These are phyloP conservation scores for Candida golubevii DNA, from an alignment of 805 yeast genomes.

Conservation along the genomic window DNA sequence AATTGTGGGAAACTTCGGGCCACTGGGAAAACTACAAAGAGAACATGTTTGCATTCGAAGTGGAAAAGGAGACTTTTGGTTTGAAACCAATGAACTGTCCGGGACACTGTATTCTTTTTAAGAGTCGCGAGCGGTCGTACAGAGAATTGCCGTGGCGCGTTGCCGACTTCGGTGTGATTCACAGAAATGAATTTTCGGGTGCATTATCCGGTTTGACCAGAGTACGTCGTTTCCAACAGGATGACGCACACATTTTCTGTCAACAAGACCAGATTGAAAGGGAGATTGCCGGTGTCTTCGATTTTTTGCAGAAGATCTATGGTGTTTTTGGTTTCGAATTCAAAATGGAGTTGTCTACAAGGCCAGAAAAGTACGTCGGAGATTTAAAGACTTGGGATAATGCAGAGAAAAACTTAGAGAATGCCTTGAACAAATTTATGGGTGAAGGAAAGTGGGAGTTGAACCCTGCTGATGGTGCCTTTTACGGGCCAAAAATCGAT, in stretches of 20 bases:
- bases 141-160: slow-evolving; percentile 98
- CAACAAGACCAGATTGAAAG: slow-evolving; percentile 82
- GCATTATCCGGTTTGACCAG: slow-evolving; percentile 89
- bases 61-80: slow-evolving; percentile 93
- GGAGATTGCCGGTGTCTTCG: slow-evolving; percentile 81
- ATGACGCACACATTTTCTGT: slow-evolving; percentile 98
- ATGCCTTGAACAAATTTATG: slow-evolving; percentile 72
- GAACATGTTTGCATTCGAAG: slow-evolving; percentile 94
- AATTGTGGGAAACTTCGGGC: slow-evolving; percentile 98
- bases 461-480: slow-evolving; percentile 97
- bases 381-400: slow-evolving; percentile 89
- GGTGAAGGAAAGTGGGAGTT: slow-evolving; percentile 87
- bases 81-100: slow-evolving; percentile 94
- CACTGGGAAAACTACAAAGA: slow-evolving; percentile 98
- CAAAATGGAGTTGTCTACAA: slow-evolving; percentile 93
- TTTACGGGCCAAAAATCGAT: slow-evolving; percentile 94
- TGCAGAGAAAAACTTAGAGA: slow-evolving; percentile 82
- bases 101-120: slow-evolving; percentile 90
- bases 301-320: slow-evolving; percentile 78
- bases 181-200: slow-evolving; percentile 94
- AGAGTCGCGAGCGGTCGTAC: slow-evolving; percentile 89
- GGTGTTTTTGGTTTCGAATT: slow-evolving; percentile 93
- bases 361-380: slow-evolving; percentile 96
- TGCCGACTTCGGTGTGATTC: slow-evolving; percentile 96
- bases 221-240: slow-evolving; percentile 98